Percentiles rank a stretch among this genome's conserved stretches.
These are phyloP conservation scores for Escovopsis sp. DNA, from an alignment of 2,329 filamentous ascomycete genomes.

Conservation along the genomic window DNA sequence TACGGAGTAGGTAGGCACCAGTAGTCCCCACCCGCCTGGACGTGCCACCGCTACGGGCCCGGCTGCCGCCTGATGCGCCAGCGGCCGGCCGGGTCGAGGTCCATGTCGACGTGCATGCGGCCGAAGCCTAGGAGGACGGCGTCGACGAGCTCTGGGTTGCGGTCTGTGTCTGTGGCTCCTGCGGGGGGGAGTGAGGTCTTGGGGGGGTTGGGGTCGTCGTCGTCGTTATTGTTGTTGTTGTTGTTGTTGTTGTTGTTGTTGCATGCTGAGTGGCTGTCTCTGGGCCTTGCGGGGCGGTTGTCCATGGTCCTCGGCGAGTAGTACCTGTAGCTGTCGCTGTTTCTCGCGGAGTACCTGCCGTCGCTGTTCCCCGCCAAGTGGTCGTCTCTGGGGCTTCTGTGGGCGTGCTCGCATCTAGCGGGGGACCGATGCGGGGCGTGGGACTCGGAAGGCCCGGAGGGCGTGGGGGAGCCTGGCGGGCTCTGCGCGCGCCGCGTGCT, in stretches of 20 bases:
- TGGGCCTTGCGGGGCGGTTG: too few relatives aligned
- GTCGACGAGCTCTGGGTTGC: slow-evolving; percentile 2
- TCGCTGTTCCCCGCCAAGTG: too few relatives aligned
- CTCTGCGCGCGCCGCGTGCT: too few relatives aligned
- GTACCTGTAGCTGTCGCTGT: too few relatives aligned
- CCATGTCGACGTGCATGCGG: slow-evolving; percentile 20
- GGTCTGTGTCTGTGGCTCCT: background rate
- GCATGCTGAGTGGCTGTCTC: too few relatives aligned
- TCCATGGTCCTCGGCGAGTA: slow-evolving; percentile 3
- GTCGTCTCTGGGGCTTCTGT: too few relatives aligned
- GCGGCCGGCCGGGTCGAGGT: slow-evolving; percentile 22
- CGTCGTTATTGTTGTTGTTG: background rate
- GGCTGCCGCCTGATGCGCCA: slow-evolving; percentile 23
- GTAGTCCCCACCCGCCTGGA: background rate
- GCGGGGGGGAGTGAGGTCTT: background rate
- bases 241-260: background rate
- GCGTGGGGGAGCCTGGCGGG: too few relatives aligned
- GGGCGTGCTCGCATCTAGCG: too few relatives aligned
- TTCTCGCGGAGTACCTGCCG: too few relatives aligned
- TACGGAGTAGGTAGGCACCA: background rate
- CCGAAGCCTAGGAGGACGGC: slow-evolving; percentile 23
- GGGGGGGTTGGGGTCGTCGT: background rate
- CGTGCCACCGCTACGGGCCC: background rate
- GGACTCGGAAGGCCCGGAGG: too few relatives aligned
- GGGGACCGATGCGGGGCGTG: too few relatives aligned